A percentile compares a stretch with the other conserved stretches of the same genome.
Conservation (phyloP, 2,329 filamentous ascomycete genomes). For the Amauroascus niger region DNA sequence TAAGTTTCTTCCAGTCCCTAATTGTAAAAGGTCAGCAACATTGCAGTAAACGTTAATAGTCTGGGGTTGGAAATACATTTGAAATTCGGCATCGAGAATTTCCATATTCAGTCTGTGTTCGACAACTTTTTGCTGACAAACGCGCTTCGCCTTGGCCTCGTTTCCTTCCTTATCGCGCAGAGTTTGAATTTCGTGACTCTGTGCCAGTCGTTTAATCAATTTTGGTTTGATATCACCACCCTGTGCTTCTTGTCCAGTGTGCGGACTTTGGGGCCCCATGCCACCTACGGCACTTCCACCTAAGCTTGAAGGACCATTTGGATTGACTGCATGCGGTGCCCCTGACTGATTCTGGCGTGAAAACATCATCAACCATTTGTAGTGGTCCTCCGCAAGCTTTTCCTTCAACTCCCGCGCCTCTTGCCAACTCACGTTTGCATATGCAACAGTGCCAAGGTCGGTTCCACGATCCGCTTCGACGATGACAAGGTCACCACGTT, state of each 20-base stretch:
- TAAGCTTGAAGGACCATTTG: slow-evolving; percentile 51
- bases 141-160: slow-evolving; percentile 92
- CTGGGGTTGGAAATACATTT: slow-evolving; percentile 61
- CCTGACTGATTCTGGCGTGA: slow-evolving; percentile 58
- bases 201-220: slow-evolving; percentile 89
- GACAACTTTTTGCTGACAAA: slow-evolving; percentile 92
- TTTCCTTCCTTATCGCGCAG: slow-evolving; percentile 93
- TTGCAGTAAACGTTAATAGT: not conserved
- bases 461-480: slow-evolving; percentile 95
- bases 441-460: slow-evolving; percentile 84
- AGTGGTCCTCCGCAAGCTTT: slow-evolving; percentile 87
- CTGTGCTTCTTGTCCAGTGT: slow-evolving; percentile 61
- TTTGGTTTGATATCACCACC: slow-evolving; percentile 80
- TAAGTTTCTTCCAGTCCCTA: slow-evolving; percentile 98
- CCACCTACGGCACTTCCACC: slow-evolving; percentile 63
- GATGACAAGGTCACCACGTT: slow-evolving; percentile 87
- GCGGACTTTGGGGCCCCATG: slow-evolving; percentile 65
- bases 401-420: slow-evolving; percentile 82
- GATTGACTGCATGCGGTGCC: slow-evolving; percentile 32
- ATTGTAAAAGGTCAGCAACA: not conserved
- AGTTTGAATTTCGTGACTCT: slow-evolving; percentile 78
- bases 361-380: slow-evolving; percentile 99
- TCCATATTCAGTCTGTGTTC: slow-evolving; percentile 96
- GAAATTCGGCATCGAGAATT: slow-evolving; percentile 95
- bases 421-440: slow-evolving; percentile 78